These are phyloP conservation scores for Crepidotus sp. DNA, from an alignment of 1,284 basidiomycete genomes.

Conservation along the genomic window DNA sequence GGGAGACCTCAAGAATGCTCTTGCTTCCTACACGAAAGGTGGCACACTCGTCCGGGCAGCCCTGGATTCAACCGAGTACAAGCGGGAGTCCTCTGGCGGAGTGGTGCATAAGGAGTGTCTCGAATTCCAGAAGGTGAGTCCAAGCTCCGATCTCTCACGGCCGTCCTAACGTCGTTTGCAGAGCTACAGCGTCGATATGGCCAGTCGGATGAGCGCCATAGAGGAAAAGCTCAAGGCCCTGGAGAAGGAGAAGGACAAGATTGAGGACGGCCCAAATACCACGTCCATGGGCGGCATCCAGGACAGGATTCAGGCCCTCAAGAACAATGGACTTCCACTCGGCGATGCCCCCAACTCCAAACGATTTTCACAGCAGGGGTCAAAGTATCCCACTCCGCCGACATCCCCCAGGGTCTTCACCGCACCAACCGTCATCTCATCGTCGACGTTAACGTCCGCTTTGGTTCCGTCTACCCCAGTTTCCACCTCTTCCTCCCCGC, in stretches of 20 bases:
- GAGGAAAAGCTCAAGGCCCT: slow-evolving; percentile 52
- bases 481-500: slow-evolving; percentile 32
- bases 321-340: slow-evolving; percentile 48
- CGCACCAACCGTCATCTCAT: slow-evolving; percentile 18
- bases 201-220: slow-evolving; percentile 37
- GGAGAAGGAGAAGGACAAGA: slow-evolving; percentile 47
- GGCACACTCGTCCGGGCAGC: slow-evolving; percentile 48
- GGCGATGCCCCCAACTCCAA: slow-evolving; percentile 48
- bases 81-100: slow-evolving; percentile 35
- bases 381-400: slow-evolving; percentile 31
- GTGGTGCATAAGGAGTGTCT: slow-evolving; percentile 33
- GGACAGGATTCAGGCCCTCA: slow-evolving; percentile 64
- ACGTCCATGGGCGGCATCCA: slow-evolving; percentile 52
- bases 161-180: slow-evolving; percentile 17
- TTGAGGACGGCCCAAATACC: slow-evolving; percentile 29
- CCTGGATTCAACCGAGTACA: slow-evolving; percentile 51
- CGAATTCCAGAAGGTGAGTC: slow-evolving; percentile 46
- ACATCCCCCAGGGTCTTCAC: slow-evolving; percentile 28
- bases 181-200: slow-evolving; percentile 28
- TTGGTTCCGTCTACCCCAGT: slow-evolving; percentile 28
- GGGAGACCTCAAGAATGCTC: slow-evolving; percentile 52
- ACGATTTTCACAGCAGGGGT: slow-evolving; percentile 39
- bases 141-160: slow-evolving; percentile 28
- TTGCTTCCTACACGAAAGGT: slow-evolving; percentile 49
- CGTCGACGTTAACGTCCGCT: slow-evolving; percentile 21